Conservation (phyloP, 2,329 filamentous ascomycete species). For the Pestalotiopsis sp. region DNA sequence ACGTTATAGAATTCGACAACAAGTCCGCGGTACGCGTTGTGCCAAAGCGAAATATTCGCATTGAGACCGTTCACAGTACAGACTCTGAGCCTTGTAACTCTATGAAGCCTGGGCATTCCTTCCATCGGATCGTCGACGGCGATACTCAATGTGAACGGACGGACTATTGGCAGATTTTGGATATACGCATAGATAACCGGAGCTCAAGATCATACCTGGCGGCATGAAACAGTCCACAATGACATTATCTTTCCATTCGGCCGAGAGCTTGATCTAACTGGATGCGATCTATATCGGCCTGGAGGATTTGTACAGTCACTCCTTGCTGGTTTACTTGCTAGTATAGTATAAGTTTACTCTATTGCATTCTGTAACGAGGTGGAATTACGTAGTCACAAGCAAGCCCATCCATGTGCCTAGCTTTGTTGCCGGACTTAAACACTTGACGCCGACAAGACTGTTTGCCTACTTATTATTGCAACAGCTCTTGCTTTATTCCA, state of each 20-base stretch:
- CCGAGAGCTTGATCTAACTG: not conserved
- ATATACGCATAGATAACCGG: not conserved
- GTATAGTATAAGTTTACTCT: not conserved
- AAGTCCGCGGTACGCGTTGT: too few relatives aligned
- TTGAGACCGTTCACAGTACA: too few relatives aligned
- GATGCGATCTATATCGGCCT: not conserved
- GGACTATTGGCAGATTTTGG: not conserved
- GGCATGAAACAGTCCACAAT: not conserved
- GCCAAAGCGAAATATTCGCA: too few relatives aligned
- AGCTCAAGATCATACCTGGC: not conserved
- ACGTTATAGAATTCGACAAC: not conserved
- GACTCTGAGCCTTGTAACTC: not conserved
- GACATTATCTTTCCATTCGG: not conserved
- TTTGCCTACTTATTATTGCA: too few relatives aligned
- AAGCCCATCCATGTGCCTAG: too few relatives aligned
- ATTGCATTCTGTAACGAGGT: not conserved
- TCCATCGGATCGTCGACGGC: not conserved
- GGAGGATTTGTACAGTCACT: not conserved
- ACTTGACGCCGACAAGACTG: too few relatives aligned
- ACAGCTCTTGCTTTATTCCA: too few relatives aligned
- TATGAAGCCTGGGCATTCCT: not conserved
- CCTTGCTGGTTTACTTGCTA: not conserved
- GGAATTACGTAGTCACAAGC: not conserved
- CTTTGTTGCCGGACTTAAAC: too few relatives aligned
- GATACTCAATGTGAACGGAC: not conserved